These are phyloP conservation scores for Mikania micrantha DNA, from an alignment of 129 eudicot genomes.

Conservation along the genomic window DNA sequence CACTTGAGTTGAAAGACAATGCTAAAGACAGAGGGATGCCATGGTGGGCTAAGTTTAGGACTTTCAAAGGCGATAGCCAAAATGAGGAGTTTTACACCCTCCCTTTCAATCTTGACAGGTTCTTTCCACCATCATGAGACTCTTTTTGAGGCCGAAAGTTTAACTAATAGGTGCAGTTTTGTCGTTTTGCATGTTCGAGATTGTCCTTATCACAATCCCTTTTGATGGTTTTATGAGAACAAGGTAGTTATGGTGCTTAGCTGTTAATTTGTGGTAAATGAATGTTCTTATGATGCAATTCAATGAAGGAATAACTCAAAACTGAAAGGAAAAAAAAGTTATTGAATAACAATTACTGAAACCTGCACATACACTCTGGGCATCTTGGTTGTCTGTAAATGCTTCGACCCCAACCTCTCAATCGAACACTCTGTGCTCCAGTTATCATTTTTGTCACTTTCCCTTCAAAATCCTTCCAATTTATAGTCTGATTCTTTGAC, in stretches of 20 bases:
- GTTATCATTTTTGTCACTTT: conserved; percentile 70
- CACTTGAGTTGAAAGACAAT: conserved; percentile 90
- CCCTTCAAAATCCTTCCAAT: conserved; percentile 50
- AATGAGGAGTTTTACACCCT: conserved; percentile 99
- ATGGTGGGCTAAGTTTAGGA: conserved; percentile 97
- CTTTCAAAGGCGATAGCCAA: conserved; percentile 91
- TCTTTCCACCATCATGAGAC: conserved; percentile 90
- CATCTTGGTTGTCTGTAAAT: conserved; percentile 84
- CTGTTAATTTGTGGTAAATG: conserved; percentile 36
- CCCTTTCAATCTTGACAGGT: conserved; percentile 95
- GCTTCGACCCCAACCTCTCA: conserved; percentile 53
- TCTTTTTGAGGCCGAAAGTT: neutral
- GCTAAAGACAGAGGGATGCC: conserved; percentile 96
- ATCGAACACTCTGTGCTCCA: conserved; percentile 57
- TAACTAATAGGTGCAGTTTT: conserved; percentile 11
- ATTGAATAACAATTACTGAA: conserved; percentile 10
- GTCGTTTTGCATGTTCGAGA: conserved; percentile 20
- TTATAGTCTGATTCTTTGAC: conserved; percentile 45
- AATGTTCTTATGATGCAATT: conserved; percentile 13
- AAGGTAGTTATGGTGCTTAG: conserved; percentile 41
- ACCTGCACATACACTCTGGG: conserved; percentile 83
- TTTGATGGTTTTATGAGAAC: conserved; percentile 26
- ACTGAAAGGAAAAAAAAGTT: neutral
- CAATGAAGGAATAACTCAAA: neutral
- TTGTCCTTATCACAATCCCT: conserved; percentile 40